Conservation (phyloP, 1,284 basidiomycete species). For the Mycosarcoma maydis region DNA sequence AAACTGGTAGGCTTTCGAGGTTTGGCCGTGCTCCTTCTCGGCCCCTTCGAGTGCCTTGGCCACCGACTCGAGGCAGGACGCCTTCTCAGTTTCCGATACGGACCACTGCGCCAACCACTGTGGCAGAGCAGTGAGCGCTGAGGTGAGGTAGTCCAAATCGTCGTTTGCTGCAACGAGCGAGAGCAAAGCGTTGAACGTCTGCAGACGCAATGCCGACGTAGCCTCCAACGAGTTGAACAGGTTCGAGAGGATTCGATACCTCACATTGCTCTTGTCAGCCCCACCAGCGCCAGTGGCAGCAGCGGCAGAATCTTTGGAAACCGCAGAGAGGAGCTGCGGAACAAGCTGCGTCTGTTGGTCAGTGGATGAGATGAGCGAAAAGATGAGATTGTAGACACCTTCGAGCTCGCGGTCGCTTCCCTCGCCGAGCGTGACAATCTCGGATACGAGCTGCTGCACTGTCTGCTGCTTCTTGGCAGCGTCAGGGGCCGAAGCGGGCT, state of each 20-base stretch:
- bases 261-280: constrained; percentile 46
- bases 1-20: constrained; percentile 56
- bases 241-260: constrained; percentile 61
- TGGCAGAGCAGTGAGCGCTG: constrained; percentile 52
- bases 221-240: constrained; percentile 61
- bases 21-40: constrained; percentile 51
- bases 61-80: constrained; percentile 48
- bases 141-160: constrained; percentile 60
- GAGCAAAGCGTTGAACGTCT: constrained; percentile 56
- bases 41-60: constrained; percentile 53
- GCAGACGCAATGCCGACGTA: constrained; percentile 48
- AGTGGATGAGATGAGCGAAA: constrained; percentile 46
- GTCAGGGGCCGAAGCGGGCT: constrained; percentile 10
- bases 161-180: constrained; percentile 57
- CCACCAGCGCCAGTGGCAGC: constrained; percentile 4
- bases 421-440: constrained; percentile 50
- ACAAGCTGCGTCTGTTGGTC: constrained; percentile 23
- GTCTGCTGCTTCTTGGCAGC: constrained; percentile 38
- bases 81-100: constrained; percentile 48
- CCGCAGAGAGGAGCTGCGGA: constrained; percentile 30
- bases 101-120: constrained; percentile 63
- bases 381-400: constrained; percentile 62
- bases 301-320: constrained; percentile 19
- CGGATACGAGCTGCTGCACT: constrained; percentile 46
- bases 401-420: constrained; percentile 64